Evolutionary conservation across 176 grass and related monocot species (phyloP).

Genomic region (Oryza punctata): DNA sequence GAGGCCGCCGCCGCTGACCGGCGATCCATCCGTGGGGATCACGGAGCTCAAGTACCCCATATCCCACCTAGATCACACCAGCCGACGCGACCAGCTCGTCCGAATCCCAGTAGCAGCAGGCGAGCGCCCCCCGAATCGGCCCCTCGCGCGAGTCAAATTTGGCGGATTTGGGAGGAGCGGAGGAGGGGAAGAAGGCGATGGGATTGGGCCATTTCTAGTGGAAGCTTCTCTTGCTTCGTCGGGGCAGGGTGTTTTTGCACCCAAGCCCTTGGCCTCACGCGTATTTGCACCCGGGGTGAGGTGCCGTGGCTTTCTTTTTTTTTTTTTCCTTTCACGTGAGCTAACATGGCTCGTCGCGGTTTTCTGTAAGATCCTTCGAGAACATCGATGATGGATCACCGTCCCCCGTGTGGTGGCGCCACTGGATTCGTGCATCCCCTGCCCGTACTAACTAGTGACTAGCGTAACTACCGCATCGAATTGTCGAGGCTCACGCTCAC

Average conservation of each 20-base stretch:
- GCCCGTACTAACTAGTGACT: too few species aligned
- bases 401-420: not conserved
- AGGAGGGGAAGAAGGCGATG: not conserved
- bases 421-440: too few species aligned
- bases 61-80: not conserved
- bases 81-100: not conserved
- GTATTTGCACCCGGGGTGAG: not conserved
- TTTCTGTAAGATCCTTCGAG: slow-evolving; percentile 19
- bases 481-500: too few species aligned
- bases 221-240: not conserved
- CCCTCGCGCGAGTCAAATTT: not conserved
- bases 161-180: slow-evolving; percentile 33
- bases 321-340: not conserved
- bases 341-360: slow-evolving; percentile 6
- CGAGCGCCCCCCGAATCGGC: not conserved
- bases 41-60: slow-evolving; percentile 64
- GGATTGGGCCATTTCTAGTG: slow-evolving; percentile 41
- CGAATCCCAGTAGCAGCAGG: not conserved
- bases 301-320: too few species aligned
- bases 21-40: slow-evolving; percentile 61
- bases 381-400: slow-evolving; percentile 35
- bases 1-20: slow-evolving; percentile 60
- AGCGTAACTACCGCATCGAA: too few species aligned
- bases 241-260: not conserved
- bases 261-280: not conserved